A percentile compares a stretch with the other conserved stretches of the same genome.
These are phyloP conservation scores for Chalciporus sp. DNA, from an alignment of 1,284 basidiomycete species.

Conservation along the genomic window DNA sequence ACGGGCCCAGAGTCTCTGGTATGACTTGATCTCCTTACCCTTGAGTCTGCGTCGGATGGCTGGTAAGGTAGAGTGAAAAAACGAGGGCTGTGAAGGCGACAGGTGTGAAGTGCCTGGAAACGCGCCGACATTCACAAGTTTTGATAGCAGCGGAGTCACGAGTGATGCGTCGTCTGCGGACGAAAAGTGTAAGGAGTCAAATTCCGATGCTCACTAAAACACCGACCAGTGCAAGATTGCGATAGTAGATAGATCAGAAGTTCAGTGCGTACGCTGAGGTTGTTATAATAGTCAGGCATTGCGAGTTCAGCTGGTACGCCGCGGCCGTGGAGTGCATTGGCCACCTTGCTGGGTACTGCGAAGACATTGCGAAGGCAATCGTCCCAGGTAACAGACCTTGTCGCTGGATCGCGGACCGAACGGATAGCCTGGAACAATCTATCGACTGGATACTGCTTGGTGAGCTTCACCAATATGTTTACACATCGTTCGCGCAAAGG, in stretches of 20 bases:
- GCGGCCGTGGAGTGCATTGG: conserved; percentile 56
- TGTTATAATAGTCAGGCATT: conserved; percentile 54
- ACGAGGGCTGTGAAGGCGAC: conserved; percentile 63
- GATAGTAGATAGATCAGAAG: conserved; percentile 41
- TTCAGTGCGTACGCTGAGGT: conserved; percentile 58
- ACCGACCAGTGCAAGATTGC: conserved; percentile 35
- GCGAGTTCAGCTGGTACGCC: conserved; percentile 51
- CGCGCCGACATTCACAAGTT: conserved; percentile 64
- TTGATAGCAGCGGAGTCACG: conserved; percentile 58
- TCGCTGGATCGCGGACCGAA: conserved; percentile 26
- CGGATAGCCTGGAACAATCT: conserved; percentile 59
- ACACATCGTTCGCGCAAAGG: conserved; percentile 51
- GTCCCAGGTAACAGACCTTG: conserved; percentile 58
- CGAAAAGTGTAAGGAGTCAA: conserved; percentile 13
- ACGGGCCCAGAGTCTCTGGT: conserved; percentile 53
- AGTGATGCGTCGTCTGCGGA: conserved; percentile 34
- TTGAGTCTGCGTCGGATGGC: conserved; percentile 48
- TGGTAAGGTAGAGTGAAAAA: conserved; percentile 54
- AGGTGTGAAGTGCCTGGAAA: conserved; percentile 54
- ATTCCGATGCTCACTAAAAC: background rate
- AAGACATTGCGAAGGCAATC: conserved; percentile 64
- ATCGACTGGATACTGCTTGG: conserved; percentile 67
- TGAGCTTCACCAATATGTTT: conserved; percentile 55
- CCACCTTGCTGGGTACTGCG: conserved; percentile 65
- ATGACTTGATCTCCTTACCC: conserved; percentile 32